These are phyloP conservation scores for Rhizopogon roseolus DNA, from an alignment of 768 basidiomycete genomes.

Conservation along the genomic window DNA sequence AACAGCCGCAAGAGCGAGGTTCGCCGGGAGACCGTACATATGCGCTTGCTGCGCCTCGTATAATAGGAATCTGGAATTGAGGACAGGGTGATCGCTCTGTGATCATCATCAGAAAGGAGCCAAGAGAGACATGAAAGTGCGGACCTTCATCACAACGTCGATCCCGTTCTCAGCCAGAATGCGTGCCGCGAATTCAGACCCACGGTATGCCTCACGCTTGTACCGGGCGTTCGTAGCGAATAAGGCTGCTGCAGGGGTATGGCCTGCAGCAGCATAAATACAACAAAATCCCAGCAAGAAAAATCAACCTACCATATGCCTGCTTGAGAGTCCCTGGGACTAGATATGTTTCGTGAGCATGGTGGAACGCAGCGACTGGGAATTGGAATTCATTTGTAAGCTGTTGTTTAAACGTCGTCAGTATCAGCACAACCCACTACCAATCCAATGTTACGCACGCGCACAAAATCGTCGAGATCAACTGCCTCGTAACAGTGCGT, in stretches of 20 bases:
- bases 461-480: constrained; percentile 65
- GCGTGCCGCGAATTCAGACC: constrained; percentile 59
- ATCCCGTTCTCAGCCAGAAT: constrained; percentile 55
- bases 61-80: constrained; percentile 51
- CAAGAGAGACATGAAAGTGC: constrained; percentile 19
- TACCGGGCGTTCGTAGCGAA: constrained; percentile 74
- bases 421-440: background rate
- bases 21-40: constrained; percentile 62
- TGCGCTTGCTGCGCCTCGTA: constrained; percentile 64
- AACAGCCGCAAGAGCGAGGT: constrained; percentile 65
- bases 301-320: constrained; percentile 39
- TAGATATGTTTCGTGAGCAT: constrained; percentile 89
- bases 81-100: constrained; percentile 50
- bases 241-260: constrained; percentile 69
- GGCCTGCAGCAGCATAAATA: constrained; percentile 25
- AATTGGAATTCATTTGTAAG: constrained; percentile 91
- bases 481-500: constrained; percentile 50
- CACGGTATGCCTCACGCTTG: constrained; percentile 61
- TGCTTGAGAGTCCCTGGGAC: constrained; percentile 77
- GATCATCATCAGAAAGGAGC: constrained; percentile 2
- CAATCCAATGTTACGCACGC: constrained; percentile 36
- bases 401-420: constrained; percentile 29
- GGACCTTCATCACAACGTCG: constrained; percentile 57
- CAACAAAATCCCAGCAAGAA: background rate
- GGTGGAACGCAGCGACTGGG: constrained; percentile 76